Evolutionary conservation across 2,329 filamentous ascomycete species (phyloP).

Genomic region (Pyricularia sp.): DNA sequence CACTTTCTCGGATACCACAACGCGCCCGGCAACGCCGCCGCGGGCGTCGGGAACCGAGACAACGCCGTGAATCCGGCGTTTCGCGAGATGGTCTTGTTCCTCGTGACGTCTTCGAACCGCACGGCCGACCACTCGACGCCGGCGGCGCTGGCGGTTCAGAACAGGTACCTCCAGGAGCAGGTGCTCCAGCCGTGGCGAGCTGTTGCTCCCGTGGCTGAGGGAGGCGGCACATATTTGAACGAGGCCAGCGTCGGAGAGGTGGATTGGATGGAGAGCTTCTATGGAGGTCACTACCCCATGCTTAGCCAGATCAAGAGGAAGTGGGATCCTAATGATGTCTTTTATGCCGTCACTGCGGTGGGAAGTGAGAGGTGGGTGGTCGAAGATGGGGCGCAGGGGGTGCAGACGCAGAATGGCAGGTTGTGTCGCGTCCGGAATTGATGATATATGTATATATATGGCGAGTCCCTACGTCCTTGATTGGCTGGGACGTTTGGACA

Average conservation of each 20-base stretch:
- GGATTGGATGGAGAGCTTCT: conserved; percentile 25
- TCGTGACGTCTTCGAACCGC: background rate
- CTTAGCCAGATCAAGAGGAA: conserved; percentile 25
- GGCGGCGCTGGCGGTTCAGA: background rate
- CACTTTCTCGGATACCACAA: conserved; percentile 1
- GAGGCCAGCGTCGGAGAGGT: conserved; percentile 10
- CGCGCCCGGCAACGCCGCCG: background rate
- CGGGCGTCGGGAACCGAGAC: background rate
- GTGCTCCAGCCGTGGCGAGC: background rate
- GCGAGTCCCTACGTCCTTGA: background rate
- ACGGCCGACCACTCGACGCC: background rate
- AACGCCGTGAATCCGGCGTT: conserved; percentile 1
- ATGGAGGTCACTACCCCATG: conserved; percentile 22
- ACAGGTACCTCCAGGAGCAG: background rate
- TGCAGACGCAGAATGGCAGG: conserved; percentile 2
- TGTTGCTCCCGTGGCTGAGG: background rate
- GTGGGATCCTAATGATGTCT: conserved; percentile 29
- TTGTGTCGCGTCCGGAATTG: background rate
- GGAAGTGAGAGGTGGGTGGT: conserved; percentile 29
- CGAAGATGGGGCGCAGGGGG: background rate
- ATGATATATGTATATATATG: background rate
- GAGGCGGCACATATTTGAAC: conserved; percentile 1
- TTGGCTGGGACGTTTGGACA: background rate
- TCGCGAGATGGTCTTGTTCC: background rate
- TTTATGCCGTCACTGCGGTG: conserved; percentile 28